Evolutionary conservation across 352 stramenopile genomes (phyloP).

Genomic region (Pythium phragmiticola): DNA sequence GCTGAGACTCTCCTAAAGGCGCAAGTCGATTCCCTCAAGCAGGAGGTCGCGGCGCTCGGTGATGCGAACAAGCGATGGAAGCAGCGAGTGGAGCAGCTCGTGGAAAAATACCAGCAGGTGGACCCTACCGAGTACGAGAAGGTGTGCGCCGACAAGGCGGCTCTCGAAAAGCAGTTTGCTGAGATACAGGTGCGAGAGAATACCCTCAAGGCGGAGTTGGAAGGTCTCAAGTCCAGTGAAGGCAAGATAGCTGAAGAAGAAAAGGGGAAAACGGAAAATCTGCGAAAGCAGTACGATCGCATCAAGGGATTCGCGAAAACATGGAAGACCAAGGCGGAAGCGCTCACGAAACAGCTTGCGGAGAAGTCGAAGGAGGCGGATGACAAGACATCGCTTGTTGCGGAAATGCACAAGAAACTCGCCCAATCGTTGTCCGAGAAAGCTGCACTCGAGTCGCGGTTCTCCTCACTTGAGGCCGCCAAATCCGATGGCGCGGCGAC

Average conservation of each 20-base stretch:
- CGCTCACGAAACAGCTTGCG: conserved; percentile 54
- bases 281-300: conserved; percentile 70
- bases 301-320: conserved; percentile 84
- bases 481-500: conserved; percentile 26
- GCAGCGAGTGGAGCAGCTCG: conserved; percentile 71
- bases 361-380: conserved; percentile 71
- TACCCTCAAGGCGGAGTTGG: conserved; percentile 44
- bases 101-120: conserved; percentile 84
- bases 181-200: conserved; percentile 42
- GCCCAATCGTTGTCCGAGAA: conserved; percentile 41
- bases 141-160: conserved; percentile 58
- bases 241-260: conserved; percentile 44
- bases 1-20: conserved; percentile 44
- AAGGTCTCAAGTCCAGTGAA: conserved; percentile 28
- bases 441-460: conserved; percentile 40
- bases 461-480: conserved; percentile 34
- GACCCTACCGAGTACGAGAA: conserved; percentile 73
- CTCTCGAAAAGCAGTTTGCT: conserved; percentile 44
- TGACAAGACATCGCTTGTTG: conserved; percentile 39
- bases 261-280: conserved; percentile 65
- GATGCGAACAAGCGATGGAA: conserved; percentile 80
- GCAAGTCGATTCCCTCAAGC: conserved; percentile 54
- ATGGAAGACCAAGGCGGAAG: conserved; percentile 79
- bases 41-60: conserved; percentile 57
- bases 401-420: conserved; percentile 43